Evolutionary conservation across 129 eudicot genomes (phyloP).

Genomic region (Mikania micrantha): DNA sequence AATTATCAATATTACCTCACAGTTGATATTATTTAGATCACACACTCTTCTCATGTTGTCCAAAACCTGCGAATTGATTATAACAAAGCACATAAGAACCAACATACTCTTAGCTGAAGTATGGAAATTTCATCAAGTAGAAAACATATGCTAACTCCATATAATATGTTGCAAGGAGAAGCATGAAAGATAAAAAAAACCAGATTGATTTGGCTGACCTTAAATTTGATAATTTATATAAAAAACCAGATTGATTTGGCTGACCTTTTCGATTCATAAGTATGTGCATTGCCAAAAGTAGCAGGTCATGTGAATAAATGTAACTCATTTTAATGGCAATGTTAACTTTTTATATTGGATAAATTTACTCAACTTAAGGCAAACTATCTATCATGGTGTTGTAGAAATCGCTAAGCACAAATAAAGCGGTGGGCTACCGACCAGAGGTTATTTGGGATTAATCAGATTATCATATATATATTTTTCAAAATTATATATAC

Average conservation of each 20-base stretch:
- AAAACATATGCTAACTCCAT: neutral
- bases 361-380: neutral
- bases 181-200: neutral
- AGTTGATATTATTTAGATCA: conserved; percentile 56
- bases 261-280: neutral
- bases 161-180: conserved; percentile 5
- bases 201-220: neutral
- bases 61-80: conserved; percentile 57
- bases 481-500: no score
- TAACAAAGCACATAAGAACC: conserved; percentile 9
- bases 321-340: neutral
- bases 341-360: neutral
- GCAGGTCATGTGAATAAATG: neutral
- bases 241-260: neutral
- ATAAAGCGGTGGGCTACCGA: no score
- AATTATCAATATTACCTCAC: conserved; percentile 42
- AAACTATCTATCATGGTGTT: no score
- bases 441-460: no score
- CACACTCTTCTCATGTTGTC: conserved; percentile 66
- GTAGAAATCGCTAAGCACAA: no score
- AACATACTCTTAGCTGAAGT: neutral
- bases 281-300: neutral
- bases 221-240: neutral
- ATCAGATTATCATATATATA: no score
- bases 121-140: neutral